Evolutionary conservation across 176 grass and related monocot species (phyloP).

Genomic region (Elymus sibiricus): DNA sequence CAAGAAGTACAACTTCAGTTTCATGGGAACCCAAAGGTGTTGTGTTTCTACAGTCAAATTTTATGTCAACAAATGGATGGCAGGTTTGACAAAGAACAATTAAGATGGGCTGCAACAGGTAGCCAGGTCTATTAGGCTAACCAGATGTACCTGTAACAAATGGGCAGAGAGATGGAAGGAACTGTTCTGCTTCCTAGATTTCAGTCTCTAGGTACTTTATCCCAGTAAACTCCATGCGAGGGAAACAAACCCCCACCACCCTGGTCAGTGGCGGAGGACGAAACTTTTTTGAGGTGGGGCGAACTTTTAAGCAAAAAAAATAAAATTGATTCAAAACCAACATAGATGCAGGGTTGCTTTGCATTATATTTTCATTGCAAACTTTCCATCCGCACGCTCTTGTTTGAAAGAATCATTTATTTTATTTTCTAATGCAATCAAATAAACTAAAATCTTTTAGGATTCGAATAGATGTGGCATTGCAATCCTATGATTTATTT

Average conservation of each 20-base stretch:
- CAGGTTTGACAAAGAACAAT: background rate
- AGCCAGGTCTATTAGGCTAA: background rate
- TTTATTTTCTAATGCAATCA: too few species aligned
- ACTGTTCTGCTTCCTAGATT: background rate
- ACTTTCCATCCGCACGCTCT: too few species aligned
- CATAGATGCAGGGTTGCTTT: too few species aligned
- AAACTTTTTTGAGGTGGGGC: too few species aligned
- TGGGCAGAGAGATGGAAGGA: background rate
- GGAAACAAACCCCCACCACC: background rate
- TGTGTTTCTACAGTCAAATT: background rate
- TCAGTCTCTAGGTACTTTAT: background rate
- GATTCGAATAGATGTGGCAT: too few species aligned
- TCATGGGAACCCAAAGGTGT: background rate
- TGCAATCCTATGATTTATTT: too few species aligned
- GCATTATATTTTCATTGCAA: too few species aligned
- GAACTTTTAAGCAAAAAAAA: too few species aligned
- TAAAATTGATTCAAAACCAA: too few species aligned
- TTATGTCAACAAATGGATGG: background rate
- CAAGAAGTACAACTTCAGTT: background rate
- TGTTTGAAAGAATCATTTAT: too few species aligned
- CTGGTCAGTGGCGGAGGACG: background rate
- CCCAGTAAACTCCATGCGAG: background rate
- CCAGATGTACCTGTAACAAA: background rate
- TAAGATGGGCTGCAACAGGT: background rate
- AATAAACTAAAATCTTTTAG: too few species aligned